Percentiles rank a stretch among this genome's conserved stretches.
These are phyloP conservation scores for Asclepias syriaca DNA, from an alignment of 257 asterid genomes.

Conservation along the genomic window DNA sequence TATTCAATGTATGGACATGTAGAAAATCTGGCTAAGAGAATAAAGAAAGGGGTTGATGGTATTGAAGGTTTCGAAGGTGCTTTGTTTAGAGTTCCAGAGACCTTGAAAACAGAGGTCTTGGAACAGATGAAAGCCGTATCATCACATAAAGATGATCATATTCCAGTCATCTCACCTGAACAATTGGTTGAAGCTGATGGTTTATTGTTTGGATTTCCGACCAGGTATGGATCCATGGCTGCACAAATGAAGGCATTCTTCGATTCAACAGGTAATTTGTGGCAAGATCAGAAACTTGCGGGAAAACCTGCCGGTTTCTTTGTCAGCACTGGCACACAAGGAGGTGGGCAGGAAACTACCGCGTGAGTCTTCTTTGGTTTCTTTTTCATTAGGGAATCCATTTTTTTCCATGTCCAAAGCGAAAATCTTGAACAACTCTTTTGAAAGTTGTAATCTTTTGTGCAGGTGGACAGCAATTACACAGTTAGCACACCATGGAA, in stretches of 20 bases:
- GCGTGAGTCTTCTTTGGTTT: conserved; percentile 33
- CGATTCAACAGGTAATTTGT: conserved; percentile 42
- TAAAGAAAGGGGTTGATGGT: conserved; percentile 47
- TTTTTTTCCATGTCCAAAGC: no score
- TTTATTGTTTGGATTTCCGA: conserved; percentile 49
- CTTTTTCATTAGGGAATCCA: not conserved
- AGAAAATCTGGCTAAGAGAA: conserved; percentile 44
- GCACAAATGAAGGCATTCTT: conserved; percentile 58
- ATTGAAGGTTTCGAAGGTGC: conserved; percentile 49
- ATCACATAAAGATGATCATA: conserved; percentile 28
- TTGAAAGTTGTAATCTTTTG: not conserved
- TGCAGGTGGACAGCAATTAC: conserved; percentile 60
- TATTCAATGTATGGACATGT: conserved; percentile 60
- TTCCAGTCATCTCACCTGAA: conserved; percentile 38
- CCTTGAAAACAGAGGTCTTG: conserved; percentile 28
- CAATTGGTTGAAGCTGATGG: conserved; percentile 48
- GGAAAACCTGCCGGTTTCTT: conserved; percentile 56
- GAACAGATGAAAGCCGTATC: conserved; percentile 43
- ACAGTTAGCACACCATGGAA: conserved; percentile 59
- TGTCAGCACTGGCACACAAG: conserved; percentile 55
- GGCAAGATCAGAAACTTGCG: conserved; percentile 55
- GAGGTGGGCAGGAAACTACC: conserved; percentile 63
- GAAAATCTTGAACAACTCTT: no score
- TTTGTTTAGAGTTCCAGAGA: conserved; percentile 50
- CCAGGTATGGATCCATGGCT: conserved; percentile 51